Conservation (phyloP, 352 stramenopile genomes). For the Pythium monospermum region DNA sequence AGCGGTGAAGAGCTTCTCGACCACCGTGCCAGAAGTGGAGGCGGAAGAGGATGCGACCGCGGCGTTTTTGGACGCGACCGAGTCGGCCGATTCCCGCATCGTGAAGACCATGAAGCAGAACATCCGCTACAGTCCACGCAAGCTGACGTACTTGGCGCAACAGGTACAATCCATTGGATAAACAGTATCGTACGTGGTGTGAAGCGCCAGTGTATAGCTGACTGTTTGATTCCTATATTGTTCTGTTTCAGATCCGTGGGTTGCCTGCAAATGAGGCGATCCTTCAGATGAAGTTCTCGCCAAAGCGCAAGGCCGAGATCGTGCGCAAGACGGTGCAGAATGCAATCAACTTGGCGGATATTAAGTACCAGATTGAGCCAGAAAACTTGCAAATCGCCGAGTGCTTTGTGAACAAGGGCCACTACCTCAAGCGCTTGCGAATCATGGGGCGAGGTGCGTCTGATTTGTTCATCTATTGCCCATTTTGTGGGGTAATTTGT, state of each 20-base stretch:
- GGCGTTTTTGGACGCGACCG: constrained; percentile 59
- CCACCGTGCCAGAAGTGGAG: constrained; percentile 20
- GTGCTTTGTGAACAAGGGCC: constrained; percentile 84
- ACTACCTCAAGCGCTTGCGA: constrained; percentile 76
- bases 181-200: too few species aligned
- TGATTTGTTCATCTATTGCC: neutral
- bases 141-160: constrained; percentile 77
- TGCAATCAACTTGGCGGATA: constrained; percentile 83
- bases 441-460: constrained; percentile 78
- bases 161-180: constrained; percentile 36
- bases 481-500: constrained; percentile 1
- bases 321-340: constrained; percentile 85
- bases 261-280: constrained; percentile 69
- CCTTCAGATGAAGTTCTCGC: constrained; percentile 85
- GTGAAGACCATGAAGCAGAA: constrained; percentile 82
- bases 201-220: too few species aligned
- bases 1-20: constrained; percentile 32
- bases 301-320: constrained; percentile 79
- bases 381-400: constrained; percentile 79
- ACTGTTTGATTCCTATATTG: neutral
- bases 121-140: constrained; percentile 76
- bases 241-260: constrained; percentile 45
- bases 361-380: constrained; percentile 85
- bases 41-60: constrained; percentile 39
- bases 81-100: constrained; percentile 39